Evolutionary conservation across 768 basidiomycete species (phyloP).

Genomic region (Rhizopogon sp.): DNA sequence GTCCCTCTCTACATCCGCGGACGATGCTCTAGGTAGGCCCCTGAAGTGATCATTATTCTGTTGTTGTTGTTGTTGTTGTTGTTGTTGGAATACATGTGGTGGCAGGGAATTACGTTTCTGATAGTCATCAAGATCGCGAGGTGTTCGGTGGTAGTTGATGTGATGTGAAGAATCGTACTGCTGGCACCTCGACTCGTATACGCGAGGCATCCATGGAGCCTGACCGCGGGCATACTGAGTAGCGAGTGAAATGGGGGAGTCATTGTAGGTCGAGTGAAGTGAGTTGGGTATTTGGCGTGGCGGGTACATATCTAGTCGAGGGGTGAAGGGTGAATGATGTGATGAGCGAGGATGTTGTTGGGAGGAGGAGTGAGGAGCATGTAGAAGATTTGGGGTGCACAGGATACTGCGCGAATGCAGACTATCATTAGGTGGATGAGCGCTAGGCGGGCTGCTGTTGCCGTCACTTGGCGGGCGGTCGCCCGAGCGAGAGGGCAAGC

Average conservation of each 20-base stretch:
- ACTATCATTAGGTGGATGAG: slow-evolving; percentile 1
- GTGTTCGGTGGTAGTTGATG: slow-evolving; percentile 6
- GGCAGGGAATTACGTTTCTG: slow-evolving; percentile 11
- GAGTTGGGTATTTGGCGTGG: slow-evolving; percentile 13
- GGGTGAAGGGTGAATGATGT: slow-evolving; percentile 4
- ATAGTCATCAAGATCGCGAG: slow-evolving; percentile 7
- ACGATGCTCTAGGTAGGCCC: slow-evolving; percentile 15
- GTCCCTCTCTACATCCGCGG: slow-evolving; percentile 24
- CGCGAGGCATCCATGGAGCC: slow-evolving; percentile 18
- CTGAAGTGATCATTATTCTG: slow-evolving; percentile 12
- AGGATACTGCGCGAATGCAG: slow-evolving; percentile 15
- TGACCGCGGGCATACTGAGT: slow-evolving; percentile 8
- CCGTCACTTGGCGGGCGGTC: background rate
- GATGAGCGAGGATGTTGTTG: background rate
- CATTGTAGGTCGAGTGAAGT: slow-evolving; percentile 10
- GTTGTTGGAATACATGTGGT: slow-evolving; percentile 6
- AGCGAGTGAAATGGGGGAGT: slow-evolving; percentile 19
- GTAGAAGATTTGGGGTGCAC: slow-evolving; percentile 7
- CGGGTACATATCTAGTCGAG: slow-evolving; percentile 6
- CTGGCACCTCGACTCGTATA: slow-evolving; percentile 2
- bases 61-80: slow-evolving; percentile 6
- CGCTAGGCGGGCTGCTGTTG: background rate
- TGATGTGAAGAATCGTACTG: slow-evolving; percentile 9
- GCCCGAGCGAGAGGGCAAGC: slow-evolving; percentile 6
- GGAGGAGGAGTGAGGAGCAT: background rate